phyloP scores from a whole-genome alignment of 2,329 filamentous ascomycete genomes.

The Calonectria pteridis region DNA sequence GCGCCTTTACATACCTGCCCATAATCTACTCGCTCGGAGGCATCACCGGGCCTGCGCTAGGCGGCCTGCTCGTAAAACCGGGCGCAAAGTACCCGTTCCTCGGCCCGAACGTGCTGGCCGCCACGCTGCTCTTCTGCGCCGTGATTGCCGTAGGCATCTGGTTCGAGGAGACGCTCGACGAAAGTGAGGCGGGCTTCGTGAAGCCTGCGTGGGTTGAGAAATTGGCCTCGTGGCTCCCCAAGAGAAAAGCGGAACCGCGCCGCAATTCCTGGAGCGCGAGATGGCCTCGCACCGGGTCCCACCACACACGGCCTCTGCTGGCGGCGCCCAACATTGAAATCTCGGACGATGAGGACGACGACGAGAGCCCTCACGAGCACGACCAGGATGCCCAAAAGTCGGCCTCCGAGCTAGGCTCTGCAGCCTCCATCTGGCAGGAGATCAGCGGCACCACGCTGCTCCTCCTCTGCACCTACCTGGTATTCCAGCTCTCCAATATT shows the following conservation, averaged over 20 bases:
- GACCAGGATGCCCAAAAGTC: constrained; percentile 46
- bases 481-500: constrained; percentile 95
- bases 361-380: constrained; percentile 39
- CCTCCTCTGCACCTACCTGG: constrained; percentile 86
- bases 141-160: constrained; percentile 82
- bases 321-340: constrained; percentile 33
- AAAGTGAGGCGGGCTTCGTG: constrained; percentile 45
- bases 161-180: constrained; percentile 80
- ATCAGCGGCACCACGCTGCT: constrained; percentile 86
- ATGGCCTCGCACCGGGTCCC: constrained; percentile 49
- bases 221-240: constrained; percentile 45
- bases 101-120: constrained; percentile 84
- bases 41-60: constrained; percentile 93
- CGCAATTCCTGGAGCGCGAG: constrained; percentile 54
- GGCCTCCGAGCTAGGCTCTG: constrained; percentile 29
- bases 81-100: constrained; percentile 82
- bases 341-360: constrained; percentile 43
- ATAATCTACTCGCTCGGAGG: constrained; percentile 96
- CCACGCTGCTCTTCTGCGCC: constrained; percentile 77
- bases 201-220: constrained; percentile 51
- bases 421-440: constrained; percentile 58
- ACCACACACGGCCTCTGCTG: constrained; percentile 47
- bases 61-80: constrained; percentile 78
- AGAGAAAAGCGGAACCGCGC: constrained; percentile 34
- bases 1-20: constrained; percentile 92